A percentile compares a stretch with the other conserved stretches of the same genome.
Evolutionary conservation across 1,139 yeast species (phyloP).

Genomic region (Blastobotrys buckinghamii): DNA sequence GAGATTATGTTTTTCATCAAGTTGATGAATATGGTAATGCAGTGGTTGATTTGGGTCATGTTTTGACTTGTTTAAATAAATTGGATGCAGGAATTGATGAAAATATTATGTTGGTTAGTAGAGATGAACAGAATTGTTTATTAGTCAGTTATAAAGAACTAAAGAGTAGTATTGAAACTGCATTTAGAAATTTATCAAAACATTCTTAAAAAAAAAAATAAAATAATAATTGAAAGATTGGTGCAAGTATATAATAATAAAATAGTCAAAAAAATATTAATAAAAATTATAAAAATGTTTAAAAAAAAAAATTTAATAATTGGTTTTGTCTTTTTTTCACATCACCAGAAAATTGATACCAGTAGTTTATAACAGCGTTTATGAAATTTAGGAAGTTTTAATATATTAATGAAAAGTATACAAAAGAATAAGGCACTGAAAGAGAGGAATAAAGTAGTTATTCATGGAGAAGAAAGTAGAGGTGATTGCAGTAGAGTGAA

Average conservation of each 20-base stretch:
- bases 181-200: conserved; percentile 51
- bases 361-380: no score
- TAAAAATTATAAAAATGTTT: not conserved
- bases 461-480: no score
- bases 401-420: no score
- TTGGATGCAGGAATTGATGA: conserved; percentile 92
- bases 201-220: not conserved
- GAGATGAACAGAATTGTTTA: conserved; percentile 50
- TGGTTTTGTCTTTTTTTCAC: not conserved
- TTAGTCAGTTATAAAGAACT: conserved; percentile 38
- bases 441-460: no score
- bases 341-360: no score
- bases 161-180: conserved; percentile 64
- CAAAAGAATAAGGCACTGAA: no score
- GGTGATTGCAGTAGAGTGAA: no score
- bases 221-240: not conserved
- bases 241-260: no score
- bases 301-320: not conserved
- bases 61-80: conserved; percentile 72
- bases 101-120: conserved; percentile 66
- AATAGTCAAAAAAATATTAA: no score
- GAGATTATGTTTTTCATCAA: conserved; percentile 83
- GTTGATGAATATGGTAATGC: conserved; percentile 73
- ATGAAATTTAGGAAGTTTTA: no score
- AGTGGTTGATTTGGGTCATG: conserved; percentile 75